Evolutionary conservation across 768 basidiomycete species (phyloP).

Genomic region (Tylopilus sp.): DNA sequence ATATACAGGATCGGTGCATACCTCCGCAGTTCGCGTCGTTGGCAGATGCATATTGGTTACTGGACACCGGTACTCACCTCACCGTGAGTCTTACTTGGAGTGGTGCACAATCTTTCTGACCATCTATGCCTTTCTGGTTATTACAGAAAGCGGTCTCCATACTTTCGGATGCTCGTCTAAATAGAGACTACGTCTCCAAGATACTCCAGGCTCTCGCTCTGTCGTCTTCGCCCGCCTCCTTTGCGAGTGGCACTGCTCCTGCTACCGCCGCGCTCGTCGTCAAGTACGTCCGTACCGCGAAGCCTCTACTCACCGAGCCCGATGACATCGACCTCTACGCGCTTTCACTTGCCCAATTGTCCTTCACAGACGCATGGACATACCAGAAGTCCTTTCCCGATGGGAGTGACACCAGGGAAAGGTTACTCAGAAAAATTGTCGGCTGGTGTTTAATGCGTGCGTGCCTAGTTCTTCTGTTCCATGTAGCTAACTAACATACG

Average conservation of each 20-base stretch:
- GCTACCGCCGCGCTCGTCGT: constrained; percentile 47
- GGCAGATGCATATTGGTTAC: constrained; percentile 82
- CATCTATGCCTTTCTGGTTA: background rate
- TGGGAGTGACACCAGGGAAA: constrained; percentile 45
- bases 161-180: constrained; percentile 71
- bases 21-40: constrained; percentile 73
- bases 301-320: constrained; percentile 66
- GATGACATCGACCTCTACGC: constrained; percentile 69
- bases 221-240: constrained; percentile 40
- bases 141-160: constrained; percentile 64
- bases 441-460: constrained; percentile 69
- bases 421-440: constrained; percentile 56
- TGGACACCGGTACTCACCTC: constrained; percentile 68
- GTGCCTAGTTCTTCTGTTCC: constrained; percentile 26
- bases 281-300: constrained; percentile 71
- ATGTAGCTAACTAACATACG: constrained; percentile 1
- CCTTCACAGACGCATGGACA: constrained; percentile 69
- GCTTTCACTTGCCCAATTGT: constrained; percentile 61
- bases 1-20: constrained; percentile 53
- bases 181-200: constrained; percentile 75
- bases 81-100: constrained; percentile 44
- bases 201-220: constrained; percentile 57
- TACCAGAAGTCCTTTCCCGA: constrained; percentile 73
- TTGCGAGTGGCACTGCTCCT: constrained; percentile 8
- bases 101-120: background rate